phyloP scores from a whole-genome alignment of 2,329 filamentous ascomycete genomes.

The Cladophialophora chaetospira region DNA sequence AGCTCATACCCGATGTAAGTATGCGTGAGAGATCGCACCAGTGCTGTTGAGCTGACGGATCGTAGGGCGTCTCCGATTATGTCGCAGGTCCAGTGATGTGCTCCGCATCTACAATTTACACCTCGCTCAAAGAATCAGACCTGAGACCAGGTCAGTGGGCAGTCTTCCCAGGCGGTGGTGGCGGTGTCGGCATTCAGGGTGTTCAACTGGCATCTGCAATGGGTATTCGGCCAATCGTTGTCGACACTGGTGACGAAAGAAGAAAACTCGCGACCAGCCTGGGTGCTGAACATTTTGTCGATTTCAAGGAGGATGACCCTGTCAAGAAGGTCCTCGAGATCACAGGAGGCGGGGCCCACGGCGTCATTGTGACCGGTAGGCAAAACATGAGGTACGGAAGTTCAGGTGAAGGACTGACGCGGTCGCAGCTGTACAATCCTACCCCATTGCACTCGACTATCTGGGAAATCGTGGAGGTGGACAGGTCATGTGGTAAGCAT shows the following conservation, averaged over 20 bases:
- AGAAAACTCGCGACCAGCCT: slow-evolving; percentile 49
- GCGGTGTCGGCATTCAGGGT: slow-evolving; percentile 60
- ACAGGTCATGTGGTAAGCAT: slow-evolving; percentile 52
- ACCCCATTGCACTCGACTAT: slow-evolving; percentile 47
- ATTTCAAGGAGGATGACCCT: slow-evolving; percentile 49
- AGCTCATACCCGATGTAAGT: slow-evolving; percentile 29
- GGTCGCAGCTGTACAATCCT: slow-evolving; percentile 38
- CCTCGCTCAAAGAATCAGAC: slow-evolving; percentile 55
- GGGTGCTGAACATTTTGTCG: slow-evolving; percentile 60
- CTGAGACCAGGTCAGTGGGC: slow-evolving; percentile 57
- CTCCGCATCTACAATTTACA: slow-evolving; percentile 60
- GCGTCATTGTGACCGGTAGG: slow-evolving; percentile 44
- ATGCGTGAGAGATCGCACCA: not conserved
- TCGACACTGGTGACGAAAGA: slow-evolving; percentile 56
- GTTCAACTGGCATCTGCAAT: slow-evolving; percentile 58
- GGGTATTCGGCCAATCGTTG: slow-evolving; percentile 59
- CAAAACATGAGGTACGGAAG: not conserved
- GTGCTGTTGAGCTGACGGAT: slow-evolving; percentile 34
- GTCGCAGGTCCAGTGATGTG: slow-evolving; percentile 65
- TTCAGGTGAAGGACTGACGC: slow-evolving; percentile 1
- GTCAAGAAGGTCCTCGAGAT: slow-evolving; percentile 49
- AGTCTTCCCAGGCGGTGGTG: slow-evolving; percentile 58
- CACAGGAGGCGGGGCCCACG: slow-evolving; percentile 51
- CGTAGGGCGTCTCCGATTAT: slow-evolving; percentile 58
- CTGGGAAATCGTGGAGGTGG: slow-evolving; percentile 52